Evolutionary conservation across 192 early-diverging fungal genomes (phyloP), one percentile per base, ranked within the genome.

Genomic region (Spizellomyces punctatus): DNA sequence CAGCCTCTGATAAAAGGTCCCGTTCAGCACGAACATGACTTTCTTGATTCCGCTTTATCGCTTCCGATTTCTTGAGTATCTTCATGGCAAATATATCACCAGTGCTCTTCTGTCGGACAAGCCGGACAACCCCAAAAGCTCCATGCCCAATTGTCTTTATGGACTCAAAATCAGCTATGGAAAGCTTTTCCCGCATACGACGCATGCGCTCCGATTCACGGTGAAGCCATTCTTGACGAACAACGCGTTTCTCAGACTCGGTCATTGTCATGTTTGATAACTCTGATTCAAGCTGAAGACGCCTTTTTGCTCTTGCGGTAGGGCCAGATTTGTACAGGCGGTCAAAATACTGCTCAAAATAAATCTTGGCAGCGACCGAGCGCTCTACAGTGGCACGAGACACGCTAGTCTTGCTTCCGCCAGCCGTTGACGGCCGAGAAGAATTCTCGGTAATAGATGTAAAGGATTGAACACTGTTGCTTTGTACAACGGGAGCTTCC

Each of bases 271-370:
- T 72, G 14, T 67, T 59, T 27, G 84, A 81, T 10, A 88, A 76
- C 45, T 85, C 78, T 17, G 74, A 67, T 60, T 89, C 87, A 49
- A 89, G 69, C 71, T 87, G 85, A 9, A 78, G 50, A 5, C 82
- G 74, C 7, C 87, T 78, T 49, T 76, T 76, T 5, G 78, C 74
- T 9, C 82, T 78, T 16, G 83, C 79, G 0, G 80, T 82, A 14
- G 81, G 60, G 6, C 69, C 79, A 21, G 81, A 78, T 27, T 80
- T 81, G 62, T 81, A 67, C 12, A 89, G 55, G 3, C 84, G 79
- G 65, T 82, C 80, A 67, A 87, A 89, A 68, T 88, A 85, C 52
- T 79, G 78, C 69, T 89, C 87, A 54, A 89, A 79, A 69, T 85
- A 89, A 50, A 87, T 78, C 66, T 89, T 89, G 19, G 85, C 74